Base-by-base conservation (phyloP, 768 basidiomycete species). In the Mycena leptocephala region DNA sequence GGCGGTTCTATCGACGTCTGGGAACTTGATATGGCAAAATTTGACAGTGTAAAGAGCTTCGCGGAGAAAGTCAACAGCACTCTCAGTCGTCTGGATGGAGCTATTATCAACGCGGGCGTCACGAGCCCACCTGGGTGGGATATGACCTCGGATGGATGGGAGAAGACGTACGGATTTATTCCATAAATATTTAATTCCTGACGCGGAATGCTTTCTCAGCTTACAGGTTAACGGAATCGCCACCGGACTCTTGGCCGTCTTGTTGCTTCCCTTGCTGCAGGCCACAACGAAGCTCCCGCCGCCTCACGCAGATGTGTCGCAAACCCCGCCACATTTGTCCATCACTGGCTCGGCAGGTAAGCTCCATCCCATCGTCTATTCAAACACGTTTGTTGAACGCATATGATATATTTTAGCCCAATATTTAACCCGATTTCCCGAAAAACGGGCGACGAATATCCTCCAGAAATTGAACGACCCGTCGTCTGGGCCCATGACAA, bases 31-130 rank as follows among this genome's bases (percentile, higher is more conserved):
- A 75, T 87, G 75, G 48, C 66, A 10, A 79, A 78, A 5, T 86
- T 87, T 51, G 81, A 78, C 13, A 85, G 84, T 43, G 83, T 87
- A 48, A 79, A 79, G 58, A 75, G 72, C 30, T 87, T 87, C 71
- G 82, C 76, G 41, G 80, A 82, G 43, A 73, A 73, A 24, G 69
- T 82, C 28, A 80, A 85, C 35, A 67, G 28, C 20, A 81, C 82
- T 33, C 75, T 75, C 8, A 41, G 62, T 30, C 26, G 79, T 18
- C 65, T 84, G 43, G 83, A 84, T 30, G 72, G 85, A 20, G 71
- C 85, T 1, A 77, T 84, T 22, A 80, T 84, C 77, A 85, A 85
- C 18, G 84, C 86, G 0, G 85, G 59, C 0, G 37, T 84, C 2
- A 11, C n/a, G 6, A 0, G 24, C 0, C n/a, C n/a, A n/a, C 5